Conservation (phyloP, 352 stramenopile genomes). For the Phytophthora lateralis region DNA sequence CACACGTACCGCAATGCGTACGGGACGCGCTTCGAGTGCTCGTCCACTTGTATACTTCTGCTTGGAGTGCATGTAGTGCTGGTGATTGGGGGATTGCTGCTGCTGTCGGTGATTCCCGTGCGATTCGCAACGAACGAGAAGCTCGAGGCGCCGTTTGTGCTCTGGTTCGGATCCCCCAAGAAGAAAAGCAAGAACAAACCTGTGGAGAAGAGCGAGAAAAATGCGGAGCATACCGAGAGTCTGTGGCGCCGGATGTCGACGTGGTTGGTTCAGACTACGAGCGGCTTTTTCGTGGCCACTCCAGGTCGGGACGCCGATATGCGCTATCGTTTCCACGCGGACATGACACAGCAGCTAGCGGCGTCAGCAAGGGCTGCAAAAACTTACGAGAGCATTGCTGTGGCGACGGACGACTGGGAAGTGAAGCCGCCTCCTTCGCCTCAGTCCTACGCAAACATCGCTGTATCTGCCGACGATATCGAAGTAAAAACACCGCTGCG, state of each 20-base stretch:
- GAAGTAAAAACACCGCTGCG: not conserved
- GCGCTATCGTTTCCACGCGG: constrained; percentile 36
- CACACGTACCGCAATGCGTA: constrained; percentile 66
- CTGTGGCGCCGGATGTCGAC: constrained; percentile 4
- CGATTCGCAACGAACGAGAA: constrained; percentile 19
- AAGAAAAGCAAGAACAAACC: constrained; percentile 11
- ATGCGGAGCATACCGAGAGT: constrained; percentile 1
- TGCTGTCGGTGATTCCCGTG: constrained; percentile 59
- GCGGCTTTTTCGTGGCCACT: constrained; percentile 2
- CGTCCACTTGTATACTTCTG: constrained; percentile 51
- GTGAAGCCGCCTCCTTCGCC: constrained; percentile 1
- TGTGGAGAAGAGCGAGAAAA: not conserved
- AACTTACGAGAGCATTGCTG: constrained; percentile 57
- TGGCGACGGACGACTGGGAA: constrained; percentile 42
- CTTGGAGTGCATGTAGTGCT: constrained; percentile 37
- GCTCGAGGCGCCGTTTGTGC: constrained; percentile 36
- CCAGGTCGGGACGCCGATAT: constrained; percentile 12
- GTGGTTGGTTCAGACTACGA: constrained; percentile 3
- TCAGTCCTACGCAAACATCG: not conserved
- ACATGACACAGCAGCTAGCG: constrained; percentile 33
- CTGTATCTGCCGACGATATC: not conserved
- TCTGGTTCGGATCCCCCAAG: constrained; percentile 31
- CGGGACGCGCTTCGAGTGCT: constrained; percentile 57
- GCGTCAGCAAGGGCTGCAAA: constrained; percentile 25
- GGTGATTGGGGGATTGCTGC: constrained; percentile 36